Conservation (phyloP, 352 stramenopile species). For the Elongisporangium undulatum region DNA sequence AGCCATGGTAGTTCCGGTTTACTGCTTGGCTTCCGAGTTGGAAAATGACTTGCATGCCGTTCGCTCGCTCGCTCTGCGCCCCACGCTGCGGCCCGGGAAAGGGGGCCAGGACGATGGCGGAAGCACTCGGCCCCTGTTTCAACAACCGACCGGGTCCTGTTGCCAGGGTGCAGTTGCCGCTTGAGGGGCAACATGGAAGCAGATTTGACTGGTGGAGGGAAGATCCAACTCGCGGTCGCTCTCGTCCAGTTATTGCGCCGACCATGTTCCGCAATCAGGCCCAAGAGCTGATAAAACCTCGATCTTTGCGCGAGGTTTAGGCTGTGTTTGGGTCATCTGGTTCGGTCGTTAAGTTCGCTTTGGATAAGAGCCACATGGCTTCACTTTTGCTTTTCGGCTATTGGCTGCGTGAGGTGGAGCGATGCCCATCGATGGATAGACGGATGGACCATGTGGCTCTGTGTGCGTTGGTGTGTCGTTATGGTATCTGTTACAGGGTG, state of each 20-base stretch:
- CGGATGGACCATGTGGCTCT: background rate
- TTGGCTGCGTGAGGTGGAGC: conserved; percentile 13
- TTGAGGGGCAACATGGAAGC: conserved; percentile 3
- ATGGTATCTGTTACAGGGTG: background rate
- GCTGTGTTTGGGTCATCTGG: background rate
- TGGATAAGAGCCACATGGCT: conserved; percentile 1
- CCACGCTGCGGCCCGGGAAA: background rate
- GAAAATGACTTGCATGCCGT: conserved; percentile 30
- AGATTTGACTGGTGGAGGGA: conserved; percentile 1
- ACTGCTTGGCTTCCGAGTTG: conserved; percentile 24
- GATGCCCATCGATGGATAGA: background rate
- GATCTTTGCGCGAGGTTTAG: background rate
- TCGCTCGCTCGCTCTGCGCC: background rate
- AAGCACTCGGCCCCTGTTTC: conserved; percentile 9
- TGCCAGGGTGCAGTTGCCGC: conserved; percentile 14
- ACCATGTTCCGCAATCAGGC: conserved; percentile 3
- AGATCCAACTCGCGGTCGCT: conserved; percentile 10
- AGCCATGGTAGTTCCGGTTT: conserved; percentile 42
- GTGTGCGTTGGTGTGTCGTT: background rate
- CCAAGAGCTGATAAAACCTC: conserved; percentile 2
- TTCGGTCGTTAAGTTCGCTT: background rate
- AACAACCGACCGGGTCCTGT: conserved; percentile 23
- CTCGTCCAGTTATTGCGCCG: conserved; percentile 26
- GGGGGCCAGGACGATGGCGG: background rate
- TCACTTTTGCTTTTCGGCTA: conserved; percentile 14